phyloP scores from a whole-genome alignment of 495 filamentous ascomycete species.

The Immersiella caudata region DNA sequence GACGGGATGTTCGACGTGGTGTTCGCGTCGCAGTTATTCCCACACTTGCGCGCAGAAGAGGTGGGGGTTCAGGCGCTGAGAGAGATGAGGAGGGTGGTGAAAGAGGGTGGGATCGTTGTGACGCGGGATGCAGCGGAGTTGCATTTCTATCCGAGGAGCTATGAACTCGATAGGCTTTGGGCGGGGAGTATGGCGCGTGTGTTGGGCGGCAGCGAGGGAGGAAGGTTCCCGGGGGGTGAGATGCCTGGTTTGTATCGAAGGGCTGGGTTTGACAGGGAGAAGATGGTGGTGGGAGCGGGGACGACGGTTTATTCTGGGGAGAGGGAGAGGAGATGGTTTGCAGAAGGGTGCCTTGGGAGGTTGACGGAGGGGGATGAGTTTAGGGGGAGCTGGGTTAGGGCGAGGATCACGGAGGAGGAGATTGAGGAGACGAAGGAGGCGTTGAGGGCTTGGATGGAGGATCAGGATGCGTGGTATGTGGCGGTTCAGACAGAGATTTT shows the following conservation, averaged over 20 bases:
- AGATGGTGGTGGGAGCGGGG: conserved; percentile 37
- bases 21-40: conserved; percentile 56
- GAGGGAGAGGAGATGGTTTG: conserved; percentile 38
- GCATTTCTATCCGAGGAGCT: conserved; percentile 29
- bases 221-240: conserved; percentile 29
- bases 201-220: background rate
- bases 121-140: conserved; percentile 50
- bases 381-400: conserved; percentile 42
- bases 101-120: conserved; percentile 54
- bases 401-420: conserved; percentile 41
- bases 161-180: conserved; percentile 40
- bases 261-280: conserved; percentile 41
- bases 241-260: conserved; percentile 38
- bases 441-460: conserved; percentile 38
- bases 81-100: conserved; percentile 35
- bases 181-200: conserved; percentile 28
- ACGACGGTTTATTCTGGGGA: conserved; percentile 32
- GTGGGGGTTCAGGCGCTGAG: conserved; percentile 25
- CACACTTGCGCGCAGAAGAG: conserved; percentile 51
- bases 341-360: conserved; percentile 34
- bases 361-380: conserved; percentile 40
- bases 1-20: conserved; percentile 58
- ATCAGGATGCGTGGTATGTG: conserved; percentile 36
- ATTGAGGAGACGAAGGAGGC: conserved; percentile 39
- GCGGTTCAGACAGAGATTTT: conserved; percentile 44